Evolutionary conservation across 106 monocot species (phyloP), one percentile per base, ranked within the genome.

Genomic region (Apostasia ramifera): DNA sequence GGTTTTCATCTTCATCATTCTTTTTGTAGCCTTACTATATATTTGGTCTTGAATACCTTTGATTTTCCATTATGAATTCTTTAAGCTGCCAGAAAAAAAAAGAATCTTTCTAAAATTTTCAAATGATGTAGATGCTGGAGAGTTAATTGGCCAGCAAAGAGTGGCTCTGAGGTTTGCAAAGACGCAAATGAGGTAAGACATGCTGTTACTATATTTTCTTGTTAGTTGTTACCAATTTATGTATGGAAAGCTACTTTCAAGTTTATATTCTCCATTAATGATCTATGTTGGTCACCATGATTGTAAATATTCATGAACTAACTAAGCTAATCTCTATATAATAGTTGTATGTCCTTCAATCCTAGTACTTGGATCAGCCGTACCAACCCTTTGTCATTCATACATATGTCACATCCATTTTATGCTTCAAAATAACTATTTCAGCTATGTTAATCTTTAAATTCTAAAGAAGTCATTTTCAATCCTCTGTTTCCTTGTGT

Each of bases 181-280:
- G 81, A 81, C 66, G 81, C 81, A 72, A 81, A 81, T 73, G 81
- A 81, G 81, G 81, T 80, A 13, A 50, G 50, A 62, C 4, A 37
- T 37, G 2, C 26, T 48, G 14, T 49, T 65, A 15, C 48, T 47
- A 42, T 26, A 26, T 26, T 45, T 62, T 13, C 12, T 13, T 10
- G 2, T 61, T 3, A 2, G 1, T 62, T 62, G 43, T 62, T 43
- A 52, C 13, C 13, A 2, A 44, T 62, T 45, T 50, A 50, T 50
- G 50, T 50, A 50, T 50, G 50, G 26, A 26, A 26, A 26, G 26
- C 26, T 50, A 8, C 8, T 50, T 50, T 50, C 50, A 50, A 4
- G 4, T 50, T 50, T 50, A 8, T 8, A 50, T 50, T 50, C 8
- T 8, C 8, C 8, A 65, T 47, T 47, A 65, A 38, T 65, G 46